Evolutionary conservation across 2,329 filamentous ascomycete genomes (phyloP).

Genomic region (Colletotrichum musae): DNA sequence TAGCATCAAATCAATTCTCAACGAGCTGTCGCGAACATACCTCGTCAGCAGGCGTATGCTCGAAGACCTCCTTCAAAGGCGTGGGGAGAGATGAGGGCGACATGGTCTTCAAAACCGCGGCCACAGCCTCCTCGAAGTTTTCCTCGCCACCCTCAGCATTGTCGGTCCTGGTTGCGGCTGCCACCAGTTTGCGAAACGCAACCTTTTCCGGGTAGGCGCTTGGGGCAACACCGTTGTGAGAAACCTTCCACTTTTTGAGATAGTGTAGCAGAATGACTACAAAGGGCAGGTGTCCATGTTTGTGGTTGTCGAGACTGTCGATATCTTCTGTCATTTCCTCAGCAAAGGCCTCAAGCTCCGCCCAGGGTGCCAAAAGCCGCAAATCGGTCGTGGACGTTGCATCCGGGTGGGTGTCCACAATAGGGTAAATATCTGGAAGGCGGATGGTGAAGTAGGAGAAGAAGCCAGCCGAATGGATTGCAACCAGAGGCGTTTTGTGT

Average conservation of each 20-base stretch:
- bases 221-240: conserved; percentile 78
- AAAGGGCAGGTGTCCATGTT: conserved; percentile 94
- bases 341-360: conserved; percentile 80
- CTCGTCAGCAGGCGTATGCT: conserved; percentile 67
- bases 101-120: conserved; percentile 90
- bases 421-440: conserved; percentile 85
- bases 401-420: conserved; percentile 96
- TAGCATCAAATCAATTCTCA: conserved; percentile 22
- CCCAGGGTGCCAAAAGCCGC: conserved; percentile 87
- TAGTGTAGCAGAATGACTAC: conserved; percentile 87
- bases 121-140: conserved; percentile 94
- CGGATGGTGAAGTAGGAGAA: conserved; percentile 89
- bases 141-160: conserved; percentile 92
- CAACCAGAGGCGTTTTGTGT: conserved; percentile 80
- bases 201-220: conserved; percentile 87
- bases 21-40: conserved; percentile 66
- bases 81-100: conserved; percentile 77
- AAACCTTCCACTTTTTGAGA: conserved; percentile 83
- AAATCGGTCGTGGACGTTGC: conserved; percentile 88
- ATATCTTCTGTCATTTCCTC: conserved; percentile 77
- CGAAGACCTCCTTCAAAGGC: conserved; percentile 83
- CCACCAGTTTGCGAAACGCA: conserved; percentile 81
- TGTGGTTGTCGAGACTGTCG: conserved; percentile 79
- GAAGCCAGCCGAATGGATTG: conserved; percentile 91
- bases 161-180: conserved; percentile 75